Evolutionary conservation across 177 flowering plant species (phyloP).

Genomic region (Tripterygium wilfordii): DNA sequence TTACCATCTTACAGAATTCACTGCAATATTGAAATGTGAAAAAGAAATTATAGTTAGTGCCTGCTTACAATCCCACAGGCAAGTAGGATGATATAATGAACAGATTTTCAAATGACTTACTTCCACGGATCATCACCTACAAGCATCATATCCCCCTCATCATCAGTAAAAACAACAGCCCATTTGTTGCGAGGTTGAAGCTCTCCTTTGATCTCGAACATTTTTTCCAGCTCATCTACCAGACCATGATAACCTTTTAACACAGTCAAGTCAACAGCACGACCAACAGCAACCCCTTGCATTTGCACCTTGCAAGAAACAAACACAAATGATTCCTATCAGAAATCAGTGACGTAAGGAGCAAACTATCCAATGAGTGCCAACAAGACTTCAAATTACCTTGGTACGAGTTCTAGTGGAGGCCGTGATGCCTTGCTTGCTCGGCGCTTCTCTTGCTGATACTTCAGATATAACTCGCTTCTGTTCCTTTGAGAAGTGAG

Average conservation of each 20-base stretch:
- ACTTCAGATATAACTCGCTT: conserved; percentile 12
- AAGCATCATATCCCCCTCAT: conserved; percentile 88
- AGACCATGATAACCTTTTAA: conserved; percentile 52
- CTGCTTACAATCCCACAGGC: no score
- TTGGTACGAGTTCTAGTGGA: conserved; percentile 51
- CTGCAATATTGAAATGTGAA: conserved; percentile 26
- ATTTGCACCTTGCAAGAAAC: conserved; percentile 55
- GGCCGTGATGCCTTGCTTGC: conserved; percentile 20
- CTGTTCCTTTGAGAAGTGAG: conserved; percentile 19
- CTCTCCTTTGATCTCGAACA: conserved; percentile 79
- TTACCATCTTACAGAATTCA: conserved; percentile 82
- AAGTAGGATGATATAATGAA: no score
- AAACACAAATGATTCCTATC: neutral
- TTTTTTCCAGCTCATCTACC: conserved; percentile 49
- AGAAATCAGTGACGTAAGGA: neutral
- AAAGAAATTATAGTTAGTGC: no score
- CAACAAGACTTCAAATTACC: conserved; percentile 19
- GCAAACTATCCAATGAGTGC: neutral
- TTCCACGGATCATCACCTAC: conserved; percentile 83
- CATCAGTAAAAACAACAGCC: conserved; percentile 66
- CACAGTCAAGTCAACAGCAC: conserved; percentile 62
- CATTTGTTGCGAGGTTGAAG: conserved; percentile 49
- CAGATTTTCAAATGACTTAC: conserved; percentile 54
- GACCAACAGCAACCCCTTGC: conserved; percentile 77
- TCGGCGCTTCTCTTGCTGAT: conserved; percentile 22